A percentile compares a stretch with the other conserved stretches of the same genome.
These are phyloP conservation scores for Neophaeococcomyces mojaviensis DNA, from an alignment of 2,329 filamentous ascomycete genomes.

Conservation along the genomic window DNA sequence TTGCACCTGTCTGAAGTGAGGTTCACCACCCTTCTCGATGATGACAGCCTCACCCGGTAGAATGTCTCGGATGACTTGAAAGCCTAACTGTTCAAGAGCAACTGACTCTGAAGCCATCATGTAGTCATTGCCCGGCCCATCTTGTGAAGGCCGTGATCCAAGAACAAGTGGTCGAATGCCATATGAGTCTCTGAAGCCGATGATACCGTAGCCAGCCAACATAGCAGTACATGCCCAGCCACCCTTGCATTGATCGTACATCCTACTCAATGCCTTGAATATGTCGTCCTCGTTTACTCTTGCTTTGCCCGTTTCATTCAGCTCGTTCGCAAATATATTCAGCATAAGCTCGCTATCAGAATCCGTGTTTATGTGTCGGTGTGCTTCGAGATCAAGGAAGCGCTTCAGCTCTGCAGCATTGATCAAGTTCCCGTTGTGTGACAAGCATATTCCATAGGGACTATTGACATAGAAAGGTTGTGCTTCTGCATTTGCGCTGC, in stretches of 20 bases:
- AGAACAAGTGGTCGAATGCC: slow-evolving; percentile 78
- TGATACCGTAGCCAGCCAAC: slow-evolving; percentile 72
- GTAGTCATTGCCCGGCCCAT: slow-evolving; percentile 65
- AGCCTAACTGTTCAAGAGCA: slow-evolving; percentile 73
- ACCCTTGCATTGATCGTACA: slow-evolving; percentile 66
- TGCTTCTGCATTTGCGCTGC: slow-evolving; percentile 73
- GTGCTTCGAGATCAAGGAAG: slow-evolving; percentile 69
- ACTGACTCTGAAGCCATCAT: slow-evolving; percentile 88
- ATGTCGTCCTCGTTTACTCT: slow-evolving; percentile 72
- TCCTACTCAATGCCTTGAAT: slow-evolving; percentile 62
- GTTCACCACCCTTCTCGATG: slow-evolving; percentile 66
- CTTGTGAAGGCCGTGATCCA: slow-evolving; percentile 63
- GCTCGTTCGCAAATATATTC: slow-evolving; percentile 78
- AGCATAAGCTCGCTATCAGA: slow-evolving; percentile 82
- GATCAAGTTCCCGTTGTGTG: slow-evolving; percentile 84
- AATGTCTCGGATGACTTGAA: slow-evolving; percentile 67
- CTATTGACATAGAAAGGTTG: slow-evolving; percentile 91
- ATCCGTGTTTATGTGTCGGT: slow-evolving; percentile 83
- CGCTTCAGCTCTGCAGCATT: slow-evolving; percentile 63
- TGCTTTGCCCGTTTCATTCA: slow-evolving; percentile 72
- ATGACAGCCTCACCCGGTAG: slow-evolving; percentile 79
- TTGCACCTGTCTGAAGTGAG: slow-evolving; percentile 69
- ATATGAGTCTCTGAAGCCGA: slow-evolving; percentile 71
- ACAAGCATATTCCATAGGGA: slow-evolving; percentile 73
- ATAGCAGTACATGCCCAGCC: slow-evolving; percentile 76